Conservation (phyloP, 768 basidiomycete genomes). For the Neoboletus subvelutipes region DNA sequence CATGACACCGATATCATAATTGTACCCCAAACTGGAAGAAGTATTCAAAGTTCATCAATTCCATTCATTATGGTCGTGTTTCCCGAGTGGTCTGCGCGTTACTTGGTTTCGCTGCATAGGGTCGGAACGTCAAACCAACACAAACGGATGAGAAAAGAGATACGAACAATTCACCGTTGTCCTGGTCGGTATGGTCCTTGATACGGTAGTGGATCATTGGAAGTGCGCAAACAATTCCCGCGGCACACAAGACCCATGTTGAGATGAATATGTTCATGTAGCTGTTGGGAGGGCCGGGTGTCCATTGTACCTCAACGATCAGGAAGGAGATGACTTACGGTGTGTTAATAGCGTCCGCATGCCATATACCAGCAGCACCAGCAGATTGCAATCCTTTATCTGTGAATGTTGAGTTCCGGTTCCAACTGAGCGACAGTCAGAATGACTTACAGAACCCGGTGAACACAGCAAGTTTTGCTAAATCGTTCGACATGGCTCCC, state of each 20-base stretch:
- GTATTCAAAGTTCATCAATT: neutral
- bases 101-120: constrained; percentile 13
- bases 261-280: constrained; percentile 74
- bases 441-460: constrained; percentile 71
- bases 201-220: constrained; percentile 76
- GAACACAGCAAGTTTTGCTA: constrained; percentile 76
- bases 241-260: constrained; percentile 70
- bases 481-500: constrained; percentile 85
- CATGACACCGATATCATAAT: neutral
- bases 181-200: constrained; percentile 53
- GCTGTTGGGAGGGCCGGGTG: constrained; percentile 18
- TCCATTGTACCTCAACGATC: neutral
- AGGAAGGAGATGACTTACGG: constrained; percentile 48
- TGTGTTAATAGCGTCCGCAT: constrained; percentile 57
- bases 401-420: constrained; percentile 18
- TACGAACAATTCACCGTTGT: constrained; percentile 51
- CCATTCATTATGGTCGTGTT: neutral
- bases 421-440: neutral
- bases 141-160: neutral
- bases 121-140: constrained; percentile 1
- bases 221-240: constrained; percentile 62
- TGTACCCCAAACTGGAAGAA: neutral
- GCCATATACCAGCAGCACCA: constrained; percentile 72
- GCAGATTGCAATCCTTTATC: constrained; percentile 79
- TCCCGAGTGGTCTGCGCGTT: neutral